phyloP scores from a whole-genome alignment of 2,329 filamentous ascomycete genomes.

The Arthrobotrys pseudoclavata region DNA sequence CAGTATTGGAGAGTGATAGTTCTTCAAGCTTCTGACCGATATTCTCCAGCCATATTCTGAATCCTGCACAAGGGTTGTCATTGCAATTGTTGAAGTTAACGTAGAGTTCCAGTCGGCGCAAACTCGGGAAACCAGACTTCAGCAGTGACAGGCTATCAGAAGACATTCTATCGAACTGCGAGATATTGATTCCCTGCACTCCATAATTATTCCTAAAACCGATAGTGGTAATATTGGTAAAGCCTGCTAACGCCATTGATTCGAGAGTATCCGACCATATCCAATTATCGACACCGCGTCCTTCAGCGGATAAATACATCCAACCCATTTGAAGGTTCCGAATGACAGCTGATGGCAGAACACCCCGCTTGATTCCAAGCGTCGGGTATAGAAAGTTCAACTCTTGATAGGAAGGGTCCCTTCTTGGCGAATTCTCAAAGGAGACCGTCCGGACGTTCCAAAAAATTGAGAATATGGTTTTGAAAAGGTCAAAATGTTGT shows the following conservation, averaged over 20 bases:
- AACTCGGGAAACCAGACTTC: conserved; percentile 2
- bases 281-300: background rate
- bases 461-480: background rate
- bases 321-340: background rate
- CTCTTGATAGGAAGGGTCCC: background rate
- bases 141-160: background rate
- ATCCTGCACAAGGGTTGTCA: conserved; percentile 1
- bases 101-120: background rate
- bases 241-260: background rate
- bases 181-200: background rate
- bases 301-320: background rate
- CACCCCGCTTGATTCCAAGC: background rate
- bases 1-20: background rate
- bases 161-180: background rate
- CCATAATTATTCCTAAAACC: background rate
- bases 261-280: background rate
- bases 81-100: background rate
- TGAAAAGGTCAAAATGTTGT: background rate
- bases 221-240: background rate
- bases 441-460: background rate
- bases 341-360: too few relatives aligned
- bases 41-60: background rate
- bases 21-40: conserved; percentile 6
- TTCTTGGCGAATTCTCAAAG: background rate
- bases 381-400: background rate